phyloP scores from a whole-genome alignment of 148 eudicot species.

The Diospyros lotus region DNA sequence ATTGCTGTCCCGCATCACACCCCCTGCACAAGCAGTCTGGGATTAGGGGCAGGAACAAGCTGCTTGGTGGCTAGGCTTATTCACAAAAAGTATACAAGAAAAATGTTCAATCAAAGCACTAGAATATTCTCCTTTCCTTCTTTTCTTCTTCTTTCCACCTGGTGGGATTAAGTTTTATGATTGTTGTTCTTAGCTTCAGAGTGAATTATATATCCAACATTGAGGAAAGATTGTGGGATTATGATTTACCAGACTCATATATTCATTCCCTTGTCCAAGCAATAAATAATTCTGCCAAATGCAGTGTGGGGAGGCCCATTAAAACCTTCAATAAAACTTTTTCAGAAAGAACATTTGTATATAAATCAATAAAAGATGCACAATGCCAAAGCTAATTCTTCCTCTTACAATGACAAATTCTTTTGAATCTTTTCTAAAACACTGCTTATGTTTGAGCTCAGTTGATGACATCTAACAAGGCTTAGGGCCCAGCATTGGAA shows the following conservation, averaged over 20 bases:
- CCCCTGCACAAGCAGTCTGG: neutral
- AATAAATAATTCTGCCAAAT: neutral
- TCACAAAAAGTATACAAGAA: neutral
- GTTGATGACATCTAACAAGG: neutral
- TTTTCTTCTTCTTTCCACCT: too few relatives aligned
- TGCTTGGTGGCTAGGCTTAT: neutral
- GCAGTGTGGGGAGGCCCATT: neutral
- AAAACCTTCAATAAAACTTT: neutral
- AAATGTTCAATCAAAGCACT: neutral
- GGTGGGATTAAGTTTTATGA: too few relatives aligned
- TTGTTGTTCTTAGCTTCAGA: neutral
- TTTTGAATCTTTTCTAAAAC: neutral
- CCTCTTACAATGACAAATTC: neutral
- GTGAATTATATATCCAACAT: too few relatives aligned
- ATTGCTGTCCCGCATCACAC: too few relatives aligned
- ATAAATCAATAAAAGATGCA: too few relatives aligned
- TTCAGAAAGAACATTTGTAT: neutral
- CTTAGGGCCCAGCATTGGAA: neutral
- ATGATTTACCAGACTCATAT: too few relatives aligned
- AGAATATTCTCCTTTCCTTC: too few relatives aligned
- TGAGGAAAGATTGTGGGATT: too few relatives aligned
- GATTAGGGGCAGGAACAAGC: neutral
- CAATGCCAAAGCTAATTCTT: too few relatives aligned
- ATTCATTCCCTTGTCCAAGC: too few relatives aligned
- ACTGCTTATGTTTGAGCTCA: neutral